Percentiles rank a stretch among this genome's conserved stretches.
Evolutionary conservation across 2,329 filamentous ascomycete genomes (phyloP).

Genomic region (Beauveria asiatica): DNA sequence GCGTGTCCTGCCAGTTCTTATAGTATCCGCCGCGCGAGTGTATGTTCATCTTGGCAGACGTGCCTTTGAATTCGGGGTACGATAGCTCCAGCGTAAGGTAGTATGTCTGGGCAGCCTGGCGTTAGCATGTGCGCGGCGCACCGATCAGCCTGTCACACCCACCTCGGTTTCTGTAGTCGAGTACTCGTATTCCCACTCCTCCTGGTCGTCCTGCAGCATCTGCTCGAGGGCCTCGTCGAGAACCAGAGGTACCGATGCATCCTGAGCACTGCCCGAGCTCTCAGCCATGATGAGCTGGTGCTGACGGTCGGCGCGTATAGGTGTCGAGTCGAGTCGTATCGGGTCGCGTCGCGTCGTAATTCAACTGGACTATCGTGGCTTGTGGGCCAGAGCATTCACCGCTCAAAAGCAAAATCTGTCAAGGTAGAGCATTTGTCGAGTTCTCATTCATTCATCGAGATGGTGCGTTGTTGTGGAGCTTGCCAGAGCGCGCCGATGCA

Average conservation of each 20-base stretch:
- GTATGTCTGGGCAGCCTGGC: constrained; percentile 42
- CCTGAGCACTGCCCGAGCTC: background rate
- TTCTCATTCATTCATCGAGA: background rate
- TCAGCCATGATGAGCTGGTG: background rate
- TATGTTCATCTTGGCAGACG: constrained; percentile 29
- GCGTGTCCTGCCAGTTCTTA: constrained; percentile 30
- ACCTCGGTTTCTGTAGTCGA: constrained; percentile 56
- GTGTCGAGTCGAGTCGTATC: background rate
- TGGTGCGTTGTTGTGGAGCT: background rate
- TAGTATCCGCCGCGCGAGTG: constrained; percentile 39
- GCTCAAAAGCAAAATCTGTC: background rate
- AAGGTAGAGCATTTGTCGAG: background rate
- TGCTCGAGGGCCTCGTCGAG: constrained; percentile 22
- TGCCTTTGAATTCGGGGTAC: constrained; percentile 46
- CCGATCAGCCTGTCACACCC: background rate
- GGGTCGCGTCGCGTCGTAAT: background rate
- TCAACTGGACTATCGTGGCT: background rate
- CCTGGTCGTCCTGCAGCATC: constrained; percentile 33
- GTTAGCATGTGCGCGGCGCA: background rate
- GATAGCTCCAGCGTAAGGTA: constrained; percentile 57
- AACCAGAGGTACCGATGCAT: background rate
- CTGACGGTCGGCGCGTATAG: background rate
- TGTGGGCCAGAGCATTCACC: background rate
- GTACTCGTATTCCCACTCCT: constrained; percentile 62
- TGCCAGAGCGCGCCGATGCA: background rate